Percentiles rank a stretch among this genome's conserved stretches.
These are phyloP conservation scores for Cladosporium phlei DNA, from an alignment of 2,329 filamentous ascomycete species.

Conservation along the genomic window DNA sequence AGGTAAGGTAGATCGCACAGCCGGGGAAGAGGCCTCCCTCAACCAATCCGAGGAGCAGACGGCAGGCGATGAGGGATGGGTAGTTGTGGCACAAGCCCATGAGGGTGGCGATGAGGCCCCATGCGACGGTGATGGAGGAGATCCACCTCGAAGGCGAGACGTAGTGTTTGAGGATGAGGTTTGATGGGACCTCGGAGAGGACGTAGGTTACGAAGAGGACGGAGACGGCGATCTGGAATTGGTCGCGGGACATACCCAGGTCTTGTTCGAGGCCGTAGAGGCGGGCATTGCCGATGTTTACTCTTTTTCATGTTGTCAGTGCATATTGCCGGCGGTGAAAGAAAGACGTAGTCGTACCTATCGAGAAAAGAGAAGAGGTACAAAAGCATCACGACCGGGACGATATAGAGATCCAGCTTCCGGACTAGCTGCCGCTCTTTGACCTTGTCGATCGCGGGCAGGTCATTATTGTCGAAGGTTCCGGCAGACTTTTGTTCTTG, in stretches of 20 bases:
- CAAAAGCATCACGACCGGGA: conserved; percentile 63
- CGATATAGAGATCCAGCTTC: conserved; percentile 60
- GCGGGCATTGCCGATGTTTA: conserved; percentile 53
- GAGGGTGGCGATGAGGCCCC: conserved; percentile 64
- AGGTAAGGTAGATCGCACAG: conserved; percentile 63
- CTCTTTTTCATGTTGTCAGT: conserved; percentile 13
- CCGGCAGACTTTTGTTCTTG: conserved; percentile 2
- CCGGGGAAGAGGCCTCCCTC: conserved; percentile 70
- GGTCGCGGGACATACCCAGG: conserved; percentile 55
- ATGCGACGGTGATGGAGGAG: conserved; percentile 55
- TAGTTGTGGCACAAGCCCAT: conserved; percentile 65
- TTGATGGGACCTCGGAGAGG: conserved; percentile 42
- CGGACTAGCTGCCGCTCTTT: conserved; percentile 54
- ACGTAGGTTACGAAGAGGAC: conserved; percentile 45
- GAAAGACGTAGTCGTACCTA: conserved; percentile 42
- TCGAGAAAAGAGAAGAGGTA: conserved; percentile 76
- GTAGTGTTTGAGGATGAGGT: conserved; percentile 43
- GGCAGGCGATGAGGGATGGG: conserved; percentile 61
- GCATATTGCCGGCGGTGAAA: background rate
- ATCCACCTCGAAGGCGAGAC: conserved; percentile 38
- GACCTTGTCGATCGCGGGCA: conserved; percentile 30
- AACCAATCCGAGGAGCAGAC: conserved; percentile 62
- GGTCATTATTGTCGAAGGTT: conserved; percentile 1
- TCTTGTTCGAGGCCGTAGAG: conserved; percentile 62
- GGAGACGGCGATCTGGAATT: conserved; percentile 58